Percentiles rank a stretch among this genome's conserved stretches.
phyloP scores from a whole-genome alignment of 176 grass and related monocot species.

The Saccharum officinarum region DNA sequence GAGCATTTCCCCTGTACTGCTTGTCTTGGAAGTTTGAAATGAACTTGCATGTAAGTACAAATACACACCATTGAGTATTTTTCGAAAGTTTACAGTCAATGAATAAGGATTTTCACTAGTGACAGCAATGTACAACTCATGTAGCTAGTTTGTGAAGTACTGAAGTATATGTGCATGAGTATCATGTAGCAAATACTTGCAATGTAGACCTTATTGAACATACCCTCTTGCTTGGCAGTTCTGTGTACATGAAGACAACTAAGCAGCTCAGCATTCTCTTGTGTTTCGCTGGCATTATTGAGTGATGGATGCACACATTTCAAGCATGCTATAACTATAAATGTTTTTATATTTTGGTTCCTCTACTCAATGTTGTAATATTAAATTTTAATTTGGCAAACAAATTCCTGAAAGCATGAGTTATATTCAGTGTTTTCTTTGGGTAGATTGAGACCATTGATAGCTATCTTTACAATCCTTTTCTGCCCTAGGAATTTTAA shows the following conservation, averaged over 20 bases:
- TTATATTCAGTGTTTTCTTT: neutral
- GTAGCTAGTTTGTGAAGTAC: neutral
- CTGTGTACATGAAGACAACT: constrained; percentile 6
- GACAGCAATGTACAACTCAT: neutral
- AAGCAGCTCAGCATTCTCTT: neutral
- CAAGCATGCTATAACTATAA: neutral
- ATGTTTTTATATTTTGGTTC: neutral
- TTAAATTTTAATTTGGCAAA: neutral
- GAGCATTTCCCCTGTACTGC: neutral
- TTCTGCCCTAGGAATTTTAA: neutral
- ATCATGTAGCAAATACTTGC: constrained; percentile 7
- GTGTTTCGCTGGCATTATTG: neutral
- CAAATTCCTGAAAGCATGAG: neutral
- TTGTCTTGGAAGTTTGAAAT: neutral
- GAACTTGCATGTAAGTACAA: neutral
- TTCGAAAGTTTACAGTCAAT: neutral
- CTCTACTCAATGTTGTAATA: neutral
- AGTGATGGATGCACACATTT: neutral
- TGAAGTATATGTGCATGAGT: neutral
- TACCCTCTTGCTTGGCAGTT: neutral
- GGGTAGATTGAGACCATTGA: neutral
- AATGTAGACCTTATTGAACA: neutral
- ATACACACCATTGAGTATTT: constrained; percentile 5
- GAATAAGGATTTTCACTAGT: neutral
- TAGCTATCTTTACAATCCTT: neutral